Conservation (phyloP, 2,329 filamentous ascomycete genomes). For the Botrytis squamosa region DNA sequence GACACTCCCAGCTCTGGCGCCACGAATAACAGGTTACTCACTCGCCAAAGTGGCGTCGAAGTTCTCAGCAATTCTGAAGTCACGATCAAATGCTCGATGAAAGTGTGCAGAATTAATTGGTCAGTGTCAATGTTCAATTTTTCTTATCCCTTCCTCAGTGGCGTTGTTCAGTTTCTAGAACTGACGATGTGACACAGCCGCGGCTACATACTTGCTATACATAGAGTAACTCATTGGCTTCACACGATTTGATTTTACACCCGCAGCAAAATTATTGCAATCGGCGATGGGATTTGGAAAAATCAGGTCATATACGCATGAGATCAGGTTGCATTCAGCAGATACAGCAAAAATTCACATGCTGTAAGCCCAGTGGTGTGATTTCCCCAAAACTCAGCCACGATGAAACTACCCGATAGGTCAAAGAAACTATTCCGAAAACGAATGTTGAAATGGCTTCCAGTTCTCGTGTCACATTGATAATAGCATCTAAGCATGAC, state of each 20-base stretch:
- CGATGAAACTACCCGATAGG: conserved; percentile 1
- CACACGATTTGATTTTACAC: background rate
- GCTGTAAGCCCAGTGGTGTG: conserved; percentile 7
- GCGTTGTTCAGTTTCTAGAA: background rate
- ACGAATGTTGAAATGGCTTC: background rate
- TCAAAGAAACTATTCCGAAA: background rate
- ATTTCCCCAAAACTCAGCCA: background rate
- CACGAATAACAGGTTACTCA: background rate
- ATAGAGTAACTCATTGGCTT: background rate
- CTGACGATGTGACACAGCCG: background rate
- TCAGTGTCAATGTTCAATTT: background rate
- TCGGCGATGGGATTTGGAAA: background rate
- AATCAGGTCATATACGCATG: background rate
- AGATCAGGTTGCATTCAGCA: background rate
- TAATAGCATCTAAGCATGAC: background rate
- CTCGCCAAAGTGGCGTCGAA: background rate
- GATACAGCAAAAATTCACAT: background rate
- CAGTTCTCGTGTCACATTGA: background rate
- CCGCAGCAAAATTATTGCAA: background rate
- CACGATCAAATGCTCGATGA: background rate
- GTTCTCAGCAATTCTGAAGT: background rate
- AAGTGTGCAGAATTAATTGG: background rate
- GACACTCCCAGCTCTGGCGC: background rate
- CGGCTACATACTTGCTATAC: background rate
- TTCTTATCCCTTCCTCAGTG: background rate